These are phyloP conservation scores for Penicillium coprophilum DNA, from an alignment of 495 filamentous ascomycete genomes.

Conservation along the genomic window DNA sequence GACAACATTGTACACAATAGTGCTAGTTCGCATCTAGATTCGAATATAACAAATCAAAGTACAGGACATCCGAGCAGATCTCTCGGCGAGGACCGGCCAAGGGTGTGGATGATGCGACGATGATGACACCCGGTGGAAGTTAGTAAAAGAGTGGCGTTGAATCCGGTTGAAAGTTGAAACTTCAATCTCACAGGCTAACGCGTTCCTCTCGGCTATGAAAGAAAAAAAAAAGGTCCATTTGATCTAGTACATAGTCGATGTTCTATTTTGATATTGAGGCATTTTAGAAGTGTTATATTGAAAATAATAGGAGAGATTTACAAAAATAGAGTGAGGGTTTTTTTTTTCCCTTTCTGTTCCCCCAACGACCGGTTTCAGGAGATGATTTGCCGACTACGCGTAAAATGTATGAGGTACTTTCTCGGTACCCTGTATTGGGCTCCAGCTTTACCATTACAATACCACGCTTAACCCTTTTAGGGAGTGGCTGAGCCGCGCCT, in stretches of 20 bases:
- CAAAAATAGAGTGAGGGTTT: conserved; percentile 21
- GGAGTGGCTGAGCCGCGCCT: conserved; percentile 21
- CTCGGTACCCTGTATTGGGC: conserved; percentile 3
- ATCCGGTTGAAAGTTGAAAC: background rate
- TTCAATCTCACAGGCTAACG: conserved; percentile 5
- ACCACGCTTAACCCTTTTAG: conserved; percentile 17
- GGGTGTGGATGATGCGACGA: conserved; percentile 31
- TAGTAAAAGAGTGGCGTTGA: conserved; percentile 22
- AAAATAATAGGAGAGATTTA: background rate
- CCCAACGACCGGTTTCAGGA: conserved; percentile 31
- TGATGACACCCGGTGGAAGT: conserved; percentile 26
- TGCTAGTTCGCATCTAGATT: conserved; percentile 1
- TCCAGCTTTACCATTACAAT: conserved; percentile 1
- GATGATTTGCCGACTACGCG: conserved; percentile 11
- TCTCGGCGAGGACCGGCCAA: conserved; percentile 25
- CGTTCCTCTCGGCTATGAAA: conserved; percentile 9
- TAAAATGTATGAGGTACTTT: conserved; percentile 7
- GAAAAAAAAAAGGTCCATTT: conserved; percentile 4
- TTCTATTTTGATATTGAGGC: conserved; percentile 10
- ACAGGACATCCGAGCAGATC: conserved; percentile 4
- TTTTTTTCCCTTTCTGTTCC: conserved; percentile 26
- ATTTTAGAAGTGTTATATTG: conserved; percentile 9
- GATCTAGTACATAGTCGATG: background rate
- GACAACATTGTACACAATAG: too few species aligned
- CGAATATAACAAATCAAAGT: conserved; percentile 5